Evolutionary conservation across 148 eudicot species (phyloP).

Genomic region (Camellia granthamiana): DNA sequence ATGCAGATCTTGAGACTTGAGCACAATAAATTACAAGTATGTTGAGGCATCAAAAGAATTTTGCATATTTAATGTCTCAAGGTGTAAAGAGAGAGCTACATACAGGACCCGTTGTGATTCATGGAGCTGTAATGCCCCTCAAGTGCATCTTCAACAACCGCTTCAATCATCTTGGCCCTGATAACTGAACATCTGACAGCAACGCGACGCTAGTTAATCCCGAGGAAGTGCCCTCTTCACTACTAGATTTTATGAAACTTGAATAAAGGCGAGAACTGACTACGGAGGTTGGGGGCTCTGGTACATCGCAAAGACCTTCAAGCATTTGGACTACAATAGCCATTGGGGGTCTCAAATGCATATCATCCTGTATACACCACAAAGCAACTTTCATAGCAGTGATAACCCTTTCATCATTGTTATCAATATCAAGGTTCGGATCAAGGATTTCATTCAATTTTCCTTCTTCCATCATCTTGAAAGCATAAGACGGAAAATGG

Average conservation of each 20-base stretch:
- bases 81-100: neutral
- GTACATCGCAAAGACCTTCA: conserved; percentile 28
- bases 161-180: conserved; percentile 26
- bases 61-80: neutral
- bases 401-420: conserved; percentile 18
- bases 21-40: neutral
- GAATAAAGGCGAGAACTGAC: conserved; percentile 15
- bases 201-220: neutral
- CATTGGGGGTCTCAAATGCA: conserved; percentile 30
- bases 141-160: neutral
- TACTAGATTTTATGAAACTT: conserved; percentile 14
- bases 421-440: conserved; percentile 10
- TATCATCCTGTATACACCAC: conserved; percentile 38
- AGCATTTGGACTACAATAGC: conserved; percentile 39
- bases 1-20: neutral
- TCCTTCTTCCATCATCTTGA: conserved; percentile 34
- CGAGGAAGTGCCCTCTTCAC: conserved; percentile 16
- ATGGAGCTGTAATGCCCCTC: neutral
- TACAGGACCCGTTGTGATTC: neutral
- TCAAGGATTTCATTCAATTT: conserved; percentile 20
- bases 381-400: conserved; percentile 25
- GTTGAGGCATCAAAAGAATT: neutral
- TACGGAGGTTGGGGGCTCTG: conserved; percentile 19
- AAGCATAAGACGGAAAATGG: conserved; percentile 33
- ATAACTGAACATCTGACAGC: conserved; percentile 19